Evolutionary conservation across 2,329 filamentous ascomycete genomes (phyloP).

Genomic region (Colletotrichum sp.): DNA sequence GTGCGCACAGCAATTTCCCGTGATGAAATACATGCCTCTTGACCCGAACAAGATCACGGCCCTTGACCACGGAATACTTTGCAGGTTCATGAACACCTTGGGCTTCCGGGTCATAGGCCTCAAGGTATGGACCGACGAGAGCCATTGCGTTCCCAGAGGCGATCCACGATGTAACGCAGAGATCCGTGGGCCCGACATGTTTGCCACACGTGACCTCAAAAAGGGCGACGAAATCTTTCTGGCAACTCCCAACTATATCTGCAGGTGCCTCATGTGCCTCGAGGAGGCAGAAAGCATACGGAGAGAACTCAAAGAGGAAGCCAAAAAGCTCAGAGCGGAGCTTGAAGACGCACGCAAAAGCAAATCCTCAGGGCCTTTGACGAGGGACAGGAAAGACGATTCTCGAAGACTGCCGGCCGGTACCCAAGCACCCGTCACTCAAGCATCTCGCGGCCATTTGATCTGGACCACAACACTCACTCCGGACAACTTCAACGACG

Average conservation of each 20-base stretch:
- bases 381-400: not conserved
- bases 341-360: not conserved
- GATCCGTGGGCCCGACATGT: not conserved
- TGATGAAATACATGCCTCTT: not conserved
- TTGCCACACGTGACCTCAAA: not conserved
- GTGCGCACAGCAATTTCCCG: not conserved
- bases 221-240: not conserved
- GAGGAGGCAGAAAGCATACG: not conserved
- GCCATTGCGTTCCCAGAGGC: not conserved
- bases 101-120: not conserved
- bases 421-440: not conserved
- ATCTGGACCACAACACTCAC: not conserved
- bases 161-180: not conserved
- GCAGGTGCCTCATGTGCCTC: not conserved
- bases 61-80: not conserved
- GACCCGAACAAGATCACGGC: not conserved
- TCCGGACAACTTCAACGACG: not conserved
- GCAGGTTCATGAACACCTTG: not conserved
- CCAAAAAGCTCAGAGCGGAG: not conserved
- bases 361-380: not conserved
- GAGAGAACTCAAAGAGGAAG: not conserved
- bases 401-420: not conserved
- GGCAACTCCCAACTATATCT: not conserved
- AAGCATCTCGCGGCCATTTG: not conserved
- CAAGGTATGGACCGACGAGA: not conserved